Conservation (phyloP, 768 basidiomycete species). For the Botryobasidium botryosum region DNA sequence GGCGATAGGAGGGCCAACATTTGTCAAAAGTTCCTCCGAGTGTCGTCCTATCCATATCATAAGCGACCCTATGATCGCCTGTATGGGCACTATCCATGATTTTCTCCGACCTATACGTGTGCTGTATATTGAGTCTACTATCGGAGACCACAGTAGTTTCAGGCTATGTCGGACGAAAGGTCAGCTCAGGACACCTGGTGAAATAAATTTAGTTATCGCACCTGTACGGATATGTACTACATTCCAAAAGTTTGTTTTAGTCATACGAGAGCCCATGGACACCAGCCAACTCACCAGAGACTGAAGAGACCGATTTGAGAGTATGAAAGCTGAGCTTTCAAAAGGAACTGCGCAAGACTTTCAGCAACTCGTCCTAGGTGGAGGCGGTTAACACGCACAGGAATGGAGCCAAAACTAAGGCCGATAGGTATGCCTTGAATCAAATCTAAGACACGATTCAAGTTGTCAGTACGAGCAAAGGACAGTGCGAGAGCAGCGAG, state of each 20-base stretch:
- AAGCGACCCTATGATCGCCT: constrained; percentile 67
- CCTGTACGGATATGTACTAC: constrained; percentile 62
- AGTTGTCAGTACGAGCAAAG: neutral
- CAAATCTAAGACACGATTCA: constrained; percentile 19
- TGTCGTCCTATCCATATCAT: constrained; percentile 27
- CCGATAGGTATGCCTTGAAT: constrained; percentile 81
- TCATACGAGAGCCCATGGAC: constrained; percentile 12
- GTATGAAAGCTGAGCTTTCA: constrained; percentile 90
- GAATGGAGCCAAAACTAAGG: constrained; percentile 52
- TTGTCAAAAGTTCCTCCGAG: constrained; percentile 21
- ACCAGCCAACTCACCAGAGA: constrained; percentile 29
- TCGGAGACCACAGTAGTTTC: constrained; percentile 93
- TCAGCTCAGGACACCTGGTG: too few species aligned
- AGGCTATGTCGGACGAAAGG: too few species aligned
- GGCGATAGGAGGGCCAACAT: constrained; percentile 16
- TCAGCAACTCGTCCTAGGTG: too few species aligned
- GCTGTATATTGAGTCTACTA: constrained; percentile 83
- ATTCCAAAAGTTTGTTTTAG: neutral
- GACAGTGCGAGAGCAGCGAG: neutral
- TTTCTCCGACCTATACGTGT: constrained; percentile 80
- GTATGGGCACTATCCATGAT: constrained; percentile 98
- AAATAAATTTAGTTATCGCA: too few species aligned
- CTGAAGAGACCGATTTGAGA: constrained; percentile 92
- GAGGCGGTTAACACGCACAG: too few species aligned
- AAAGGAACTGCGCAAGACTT: too few species aligned